Percentiles rank a stretch among this genome's conserved stretches.
These are phyloP conservation scores for Neurospora sp. DNA, from an alignment of 495 filamentous ascomycete species.

Conservation along the genomic window DNA sequence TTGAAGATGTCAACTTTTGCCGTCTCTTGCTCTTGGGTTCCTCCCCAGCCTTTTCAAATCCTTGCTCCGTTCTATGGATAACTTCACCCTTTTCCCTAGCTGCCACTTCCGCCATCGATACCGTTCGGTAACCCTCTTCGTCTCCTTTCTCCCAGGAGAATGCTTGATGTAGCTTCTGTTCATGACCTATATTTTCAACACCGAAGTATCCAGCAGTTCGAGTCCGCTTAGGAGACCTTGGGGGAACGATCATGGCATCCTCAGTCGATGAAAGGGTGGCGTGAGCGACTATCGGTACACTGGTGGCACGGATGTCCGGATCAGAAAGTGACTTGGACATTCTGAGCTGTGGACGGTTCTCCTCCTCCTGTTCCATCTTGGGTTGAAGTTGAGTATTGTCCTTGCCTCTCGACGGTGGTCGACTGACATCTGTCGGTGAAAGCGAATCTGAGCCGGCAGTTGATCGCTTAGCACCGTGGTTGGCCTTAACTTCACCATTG, in stretches of 20 bases:
- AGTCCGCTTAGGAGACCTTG: conserved; percentile 16
- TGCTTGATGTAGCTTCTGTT: not conserved
- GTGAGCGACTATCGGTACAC: not conserved
- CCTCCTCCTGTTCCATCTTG: not conserved
- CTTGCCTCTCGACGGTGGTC: not conserved
- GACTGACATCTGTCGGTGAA: not conserved
- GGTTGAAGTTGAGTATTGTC: not conserved
- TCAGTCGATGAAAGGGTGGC: not conserved
- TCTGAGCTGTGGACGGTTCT: not conserved
- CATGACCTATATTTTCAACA: not conserved
- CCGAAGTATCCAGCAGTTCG: not conserved
- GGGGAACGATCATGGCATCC: conserved; percentile 9
- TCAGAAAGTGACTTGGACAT: conserved; percentile 5
- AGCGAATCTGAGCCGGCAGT: not conserved
- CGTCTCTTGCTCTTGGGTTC: not conserved
- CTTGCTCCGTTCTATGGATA: not conserved
- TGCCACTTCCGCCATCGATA: not conserved
- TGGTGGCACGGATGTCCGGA: not conserved
- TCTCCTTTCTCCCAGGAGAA: not conserved
- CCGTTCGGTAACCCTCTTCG: not conserved
- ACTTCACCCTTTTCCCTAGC: not conserved
- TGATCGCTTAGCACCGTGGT: not conserved
- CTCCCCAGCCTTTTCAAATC: not conserved
- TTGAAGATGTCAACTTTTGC: not conserved
- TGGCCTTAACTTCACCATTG: not conserved